These are phyloP conservation scores for Ceratobasidium sp. DNA, from an alignment of 1,284 basidiomycete species.

Conservation along the genomic window DNA sequence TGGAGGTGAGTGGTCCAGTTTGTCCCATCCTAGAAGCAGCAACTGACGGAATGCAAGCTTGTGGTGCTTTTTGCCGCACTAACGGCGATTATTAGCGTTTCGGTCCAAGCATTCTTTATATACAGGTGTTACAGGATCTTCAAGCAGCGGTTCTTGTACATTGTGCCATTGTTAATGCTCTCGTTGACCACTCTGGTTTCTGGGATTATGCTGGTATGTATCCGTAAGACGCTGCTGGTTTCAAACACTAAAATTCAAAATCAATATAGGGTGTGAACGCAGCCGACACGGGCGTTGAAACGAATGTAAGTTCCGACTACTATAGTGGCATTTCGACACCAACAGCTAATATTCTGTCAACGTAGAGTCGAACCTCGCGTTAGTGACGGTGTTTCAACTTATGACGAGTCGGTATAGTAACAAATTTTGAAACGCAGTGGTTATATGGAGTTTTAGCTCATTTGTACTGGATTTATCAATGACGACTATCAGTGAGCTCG, in stretches of 20 bases:
- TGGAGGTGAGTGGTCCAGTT: too few relatives aligned
- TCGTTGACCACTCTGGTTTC: neutral
- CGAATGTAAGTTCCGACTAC: neutral
- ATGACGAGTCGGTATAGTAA: too few relatives aligned
- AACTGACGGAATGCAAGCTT: neutral
- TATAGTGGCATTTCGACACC: too few relatives aligned
- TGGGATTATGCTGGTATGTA: neutral
- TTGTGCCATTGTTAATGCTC: neutral
- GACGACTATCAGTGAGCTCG: constrained; percentile 19
- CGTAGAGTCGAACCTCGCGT: too few relatives aligned
- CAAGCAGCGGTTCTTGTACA: neutral
- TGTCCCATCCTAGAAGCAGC: too few relatives aligned
- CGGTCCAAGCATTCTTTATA: constrained; percentile 13
- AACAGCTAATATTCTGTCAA: too few relatives aligned
- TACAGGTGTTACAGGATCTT: constrained; percentile 16
- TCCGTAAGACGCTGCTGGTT: neutral
- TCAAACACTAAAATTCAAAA: neutral
- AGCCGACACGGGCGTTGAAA: neutral
- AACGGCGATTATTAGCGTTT: neutral
- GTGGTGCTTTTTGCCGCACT: neutral
- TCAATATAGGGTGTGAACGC: neutral
- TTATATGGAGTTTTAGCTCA: constrained; percentile 1
- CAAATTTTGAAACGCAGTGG: neutral
- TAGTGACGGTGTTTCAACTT: too few relatives aligned
- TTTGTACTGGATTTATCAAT: constrained; percentile 4